Evolutionary conservation across 2,329 filamentous ascomycete genomes (phyloP).

Genomic region (Penicillium griseofulvum): DNA sequence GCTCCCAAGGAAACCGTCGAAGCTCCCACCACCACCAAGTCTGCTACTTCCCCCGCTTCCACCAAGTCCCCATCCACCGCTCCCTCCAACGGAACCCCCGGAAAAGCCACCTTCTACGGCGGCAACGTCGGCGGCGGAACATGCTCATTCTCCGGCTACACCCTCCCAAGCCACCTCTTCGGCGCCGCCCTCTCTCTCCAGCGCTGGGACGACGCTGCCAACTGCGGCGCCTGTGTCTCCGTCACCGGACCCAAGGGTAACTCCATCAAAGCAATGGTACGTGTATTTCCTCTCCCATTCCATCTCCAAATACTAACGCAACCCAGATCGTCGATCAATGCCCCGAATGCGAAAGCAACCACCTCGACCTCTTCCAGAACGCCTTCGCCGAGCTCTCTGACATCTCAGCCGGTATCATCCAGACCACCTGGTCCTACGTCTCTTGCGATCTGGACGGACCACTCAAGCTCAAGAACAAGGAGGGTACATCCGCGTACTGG

Average conservation of each 20-base stretch:
- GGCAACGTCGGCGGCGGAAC: slow-evolving; percentile 59
- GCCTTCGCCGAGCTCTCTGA: slow-evolving; percentile 51
- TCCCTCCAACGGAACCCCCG: slow-evolving; percentile 25
- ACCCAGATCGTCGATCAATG: slow-evolving; percentile 56
- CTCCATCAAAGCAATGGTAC: slow-evolving; percentile 63
- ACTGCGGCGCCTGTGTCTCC: slow-evolving; percentile 62
- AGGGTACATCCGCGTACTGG: slow-evolving; percentile 49
- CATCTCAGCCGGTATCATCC: slow-evolving; percentile 48
- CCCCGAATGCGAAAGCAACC: slow-evolving; percentile 53
- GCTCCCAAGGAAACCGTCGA: too few relatives aligned
- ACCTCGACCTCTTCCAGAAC: slow-evolving; percentile 56
- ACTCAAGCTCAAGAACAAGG: slow-evolving; percentile 54
- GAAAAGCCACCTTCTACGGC: slow-evolving; percentile 54
- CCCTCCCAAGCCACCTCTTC: slow-evolving; percentile 54
- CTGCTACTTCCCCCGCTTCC: slow-evolving; percentile 12
- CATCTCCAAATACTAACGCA: not conserved
- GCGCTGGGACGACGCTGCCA: slow-evolving; percentile 54
- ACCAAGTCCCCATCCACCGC: not conserved
- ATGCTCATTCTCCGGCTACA: slow-evolving; percentile 64
- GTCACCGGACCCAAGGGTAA: slow-evolving; percentile 54
- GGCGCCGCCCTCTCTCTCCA: slow-evolving; percentile 61
- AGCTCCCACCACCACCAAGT: slow-evolving; percentile 4
- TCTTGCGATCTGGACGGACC: slow-evolving; percentile 53
- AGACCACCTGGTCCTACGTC: slow-evolving; percentile 51
- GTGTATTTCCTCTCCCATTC: slow-evolving; percentile 1